Conservation (phyloP, 345 rosid species). For the Citrus sinensis region DNA sequence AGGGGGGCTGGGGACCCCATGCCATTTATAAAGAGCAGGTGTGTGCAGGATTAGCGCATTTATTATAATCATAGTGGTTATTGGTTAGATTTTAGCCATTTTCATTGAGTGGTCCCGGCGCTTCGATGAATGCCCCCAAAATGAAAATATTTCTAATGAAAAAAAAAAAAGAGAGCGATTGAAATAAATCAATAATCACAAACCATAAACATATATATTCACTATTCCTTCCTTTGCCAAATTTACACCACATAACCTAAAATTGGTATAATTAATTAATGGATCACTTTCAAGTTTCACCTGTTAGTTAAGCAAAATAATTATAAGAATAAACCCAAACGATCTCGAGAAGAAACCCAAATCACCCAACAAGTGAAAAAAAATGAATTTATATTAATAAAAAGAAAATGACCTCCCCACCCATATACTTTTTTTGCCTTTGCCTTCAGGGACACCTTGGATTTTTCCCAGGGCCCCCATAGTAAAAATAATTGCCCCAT, state of each 20-base stretch:
- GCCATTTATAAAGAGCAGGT: neutral
- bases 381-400: conserved; percentile 18
- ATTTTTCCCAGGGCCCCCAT: conserved; percentile 96
- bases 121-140: conserved; percentile 3
- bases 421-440: conserved; percentile 4
- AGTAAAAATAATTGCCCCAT: conserved; percentile 94
- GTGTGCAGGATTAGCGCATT: conserved; percentile 11
- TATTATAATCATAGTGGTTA: neutral
- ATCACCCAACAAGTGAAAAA: conserved; percentile 29
- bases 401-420: conserved; percentile 6
- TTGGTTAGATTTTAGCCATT: conserved; percentile 9
- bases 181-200: conserved; percentile 12
- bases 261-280: conserved; percentile 23
- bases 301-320: conserved; percentile 30
- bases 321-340: conserved; percentile 32
- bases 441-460: conserved; percentile 63
- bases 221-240: conserved; percentile 17
- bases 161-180: neutral
- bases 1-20: conserved; percentile 16
- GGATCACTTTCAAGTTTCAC: conserved; percentile 23
- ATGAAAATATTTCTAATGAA: neutral
- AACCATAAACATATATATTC: conserved; percentile 20
- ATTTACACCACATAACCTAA: conserved; percentile 39
- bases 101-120: conserved; percentile 2
- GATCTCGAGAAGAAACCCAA: conserved; percentile 38